Evolutionary conservation across 169 alveolate species (phyloP).

Genomic region (Eimeria falciformis): DNA sequence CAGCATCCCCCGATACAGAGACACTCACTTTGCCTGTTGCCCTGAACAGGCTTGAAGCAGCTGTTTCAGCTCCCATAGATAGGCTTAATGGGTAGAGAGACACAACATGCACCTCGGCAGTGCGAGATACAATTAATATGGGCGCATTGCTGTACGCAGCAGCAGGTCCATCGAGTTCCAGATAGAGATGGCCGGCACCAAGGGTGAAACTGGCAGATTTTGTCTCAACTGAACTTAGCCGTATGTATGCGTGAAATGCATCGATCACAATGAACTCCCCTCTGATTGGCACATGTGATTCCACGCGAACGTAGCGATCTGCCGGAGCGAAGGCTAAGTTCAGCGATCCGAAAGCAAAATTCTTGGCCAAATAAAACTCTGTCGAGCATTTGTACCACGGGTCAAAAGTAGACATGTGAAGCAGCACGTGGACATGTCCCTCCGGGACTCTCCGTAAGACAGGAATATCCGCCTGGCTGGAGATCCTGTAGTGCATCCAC

Average conservation of each 20-base stretch:
- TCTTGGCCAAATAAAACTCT: slow-evolving; percentile 21
- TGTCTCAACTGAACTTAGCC: slow-evolving; percentile 65
- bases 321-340: slow-evolving; percentile 59
- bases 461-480: slow-evolving; percentile 14
- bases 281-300: slow-evolving; percentile 25
- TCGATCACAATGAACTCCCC: slow-evolving; percentile 18
- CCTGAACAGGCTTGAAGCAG: slow-evolving; percentile 66
- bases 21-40: slow-evolving; percentile 57
- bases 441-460: slow-evolving; percentile 9
- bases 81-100: slow-evolving; percentile 31
- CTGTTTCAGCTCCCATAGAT: slow-evolving; percentile 57
- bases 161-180: slow-evolving; percentile 37
- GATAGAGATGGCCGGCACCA: slow-evolving; percentile 26
- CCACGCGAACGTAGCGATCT: slow-evolving; percentile 62
- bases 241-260: slow-evolving; percentile 75
- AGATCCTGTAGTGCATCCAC: slow-evolving; percentile 21
- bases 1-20: neutral
- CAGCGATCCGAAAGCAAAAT: slow-evolving; percentile 44
- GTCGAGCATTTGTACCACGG: slow-evolving; percentile 64
- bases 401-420: slow-evolving; percentile 52
- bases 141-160: slow-evolving; percentile 1
- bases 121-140: slow-evolving; percentile 11
- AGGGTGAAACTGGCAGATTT: neutral
- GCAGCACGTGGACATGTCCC: neutral
- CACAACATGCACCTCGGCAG: slow-evolving; percentile 31